Percentiles rank a stretch among this genome's conserved stretches.
Conservation (phyloP, 2,329 filamentous ascomycete species). For the Aspergillus pseudoterreus region DNA sequence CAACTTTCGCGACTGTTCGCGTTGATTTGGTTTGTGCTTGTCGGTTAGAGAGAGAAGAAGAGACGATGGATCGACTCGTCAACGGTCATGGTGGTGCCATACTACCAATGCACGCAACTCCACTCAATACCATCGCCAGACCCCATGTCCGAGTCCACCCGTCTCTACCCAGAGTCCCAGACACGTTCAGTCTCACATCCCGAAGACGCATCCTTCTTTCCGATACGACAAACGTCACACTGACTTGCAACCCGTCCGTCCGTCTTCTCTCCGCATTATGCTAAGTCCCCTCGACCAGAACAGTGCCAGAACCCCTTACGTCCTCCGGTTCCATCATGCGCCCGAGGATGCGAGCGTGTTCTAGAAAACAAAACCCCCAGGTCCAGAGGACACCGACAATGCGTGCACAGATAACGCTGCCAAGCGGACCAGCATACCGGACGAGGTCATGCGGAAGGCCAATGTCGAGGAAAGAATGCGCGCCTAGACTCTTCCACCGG, state of each 20-base stretch:
- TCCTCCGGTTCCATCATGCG: background rate
- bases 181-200: background rate
- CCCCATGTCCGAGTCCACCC: background rate
- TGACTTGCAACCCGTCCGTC: no score
- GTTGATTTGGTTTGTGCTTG: background rate
- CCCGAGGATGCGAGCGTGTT: background rate
- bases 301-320: background rate
- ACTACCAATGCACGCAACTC: background rate
- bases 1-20: background rate
- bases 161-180: background rate
- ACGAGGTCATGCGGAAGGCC: constrained; percentile 3
- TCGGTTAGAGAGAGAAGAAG: background rate
- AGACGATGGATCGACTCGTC: no score
- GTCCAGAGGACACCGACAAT: no score
- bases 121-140: background rate
- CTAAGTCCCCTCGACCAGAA: background rate
- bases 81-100: no score
- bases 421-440: background rate
- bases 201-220: background rate
- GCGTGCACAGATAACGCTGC: background rate
- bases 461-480: constrained; percentile 1
- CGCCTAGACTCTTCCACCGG: background rate
- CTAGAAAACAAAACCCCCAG: background rate
- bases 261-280: no score
- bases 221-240: background rate